Evolutionary conservation across 2,329 filamentous ascomycete genomes (phyloP).

Genomic region (Neopestalotiopsis clavispora): DNA sequence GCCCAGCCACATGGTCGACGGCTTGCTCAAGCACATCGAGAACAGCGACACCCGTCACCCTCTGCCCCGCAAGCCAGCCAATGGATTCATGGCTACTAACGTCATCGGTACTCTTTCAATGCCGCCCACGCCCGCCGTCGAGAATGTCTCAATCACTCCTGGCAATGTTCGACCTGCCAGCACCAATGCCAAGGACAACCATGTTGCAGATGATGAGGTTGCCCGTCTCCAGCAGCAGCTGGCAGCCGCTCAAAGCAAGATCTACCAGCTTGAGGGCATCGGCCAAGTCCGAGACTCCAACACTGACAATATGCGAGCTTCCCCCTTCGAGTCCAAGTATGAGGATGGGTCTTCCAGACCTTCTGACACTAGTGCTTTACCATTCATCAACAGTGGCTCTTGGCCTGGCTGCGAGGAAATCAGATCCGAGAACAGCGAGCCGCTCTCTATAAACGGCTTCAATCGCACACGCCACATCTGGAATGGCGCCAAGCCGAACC

Average conservation of each 20-base stretch:
- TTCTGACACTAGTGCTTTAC: conserved; percentile 15
- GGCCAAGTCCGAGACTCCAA: conserved; percentile 66
- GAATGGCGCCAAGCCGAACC: conserved; percentile 49
- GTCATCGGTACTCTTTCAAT: conserved; percentile 60
- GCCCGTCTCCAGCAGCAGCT: conserved; percentile 73
- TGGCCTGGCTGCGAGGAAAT: conserved; percentile 62
- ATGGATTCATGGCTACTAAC: neutral
- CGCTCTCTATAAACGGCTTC: conserved; percentile 55
- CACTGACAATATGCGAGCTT: conserved; percentile 58
- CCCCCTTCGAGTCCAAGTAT: conserved; percentile 33
- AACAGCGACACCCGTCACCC: conserved; percentile 46
- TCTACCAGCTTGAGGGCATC: conserved; percentile 74
- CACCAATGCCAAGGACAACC: conserved; percentile 48
- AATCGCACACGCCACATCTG: conserved; percentile 62
- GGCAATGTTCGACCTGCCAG: conserved; percentile 60
- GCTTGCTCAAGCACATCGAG: conserved; percentile 76
- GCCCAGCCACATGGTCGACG: conserved; percentile 65
- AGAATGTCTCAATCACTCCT: conserved; percentile 53
- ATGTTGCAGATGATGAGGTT: conserved; percentile 60
- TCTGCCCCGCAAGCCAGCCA: conserved; percentile 5
- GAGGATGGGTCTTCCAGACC: conserved; percentile 25
- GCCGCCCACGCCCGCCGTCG: conserved; percentile 66
- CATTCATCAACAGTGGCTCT: conserved; percentile 41
- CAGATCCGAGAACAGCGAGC: conserved; percentile 62
- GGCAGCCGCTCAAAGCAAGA: conserved; percentile 71